Base-by-base conservation (phyloP, 75 land plant genomes). In the Pinus tabuliformis region DNA sequence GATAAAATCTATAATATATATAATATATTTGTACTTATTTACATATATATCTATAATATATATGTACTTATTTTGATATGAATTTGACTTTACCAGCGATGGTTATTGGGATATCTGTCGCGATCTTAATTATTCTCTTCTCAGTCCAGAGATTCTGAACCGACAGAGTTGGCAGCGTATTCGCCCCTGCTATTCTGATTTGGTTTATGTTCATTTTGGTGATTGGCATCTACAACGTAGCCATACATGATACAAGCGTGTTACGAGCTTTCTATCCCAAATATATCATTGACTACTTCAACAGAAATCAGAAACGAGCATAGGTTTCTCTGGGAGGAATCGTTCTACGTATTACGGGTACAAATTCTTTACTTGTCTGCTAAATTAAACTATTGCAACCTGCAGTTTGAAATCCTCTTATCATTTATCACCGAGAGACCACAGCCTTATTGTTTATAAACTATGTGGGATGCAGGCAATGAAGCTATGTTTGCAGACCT, bases 401-500 rank as follows among this genome's bases (percentile, higher is more conserved):
- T 17, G 30, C 36, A 30, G 20, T 76, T 54, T 68, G 1, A 42
- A 42, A 18, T 39, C 30, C 45, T 13, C 5, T 21, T n/a, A 58
- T n/a, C 75, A 4, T 45, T 68, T 9, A 49, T 16, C 26, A 52
- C 33, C 36, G 2, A 63, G 11, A 63, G 6, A 13, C 14, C 15
- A 15, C 12, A 30, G 13, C 16, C 14, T 26, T 6, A 33, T 28
- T 24, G 37, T 6, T n/a, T 26, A 3, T 56, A 21, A 16, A 16
- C 24, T 26, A 16, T 11, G 20, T 26, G 15, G 20, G 8, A 18
- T n/a, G 62, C 84, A 88, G 92, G 95, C 52, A 85, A 89, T 8
- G 95, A 93, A 75, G 93, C 93, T 59, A 90, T 93, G 95, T 93
- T 90, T 83, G 91, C 89, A 30, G 92, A 90, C 75, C 75, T 90